These are phyloP conservation scores for Dryadomyces sulphureus DNA, from an alignment of 2,329 filamentous ascomycete genomes.

Conservation along the genomic window DNA sequence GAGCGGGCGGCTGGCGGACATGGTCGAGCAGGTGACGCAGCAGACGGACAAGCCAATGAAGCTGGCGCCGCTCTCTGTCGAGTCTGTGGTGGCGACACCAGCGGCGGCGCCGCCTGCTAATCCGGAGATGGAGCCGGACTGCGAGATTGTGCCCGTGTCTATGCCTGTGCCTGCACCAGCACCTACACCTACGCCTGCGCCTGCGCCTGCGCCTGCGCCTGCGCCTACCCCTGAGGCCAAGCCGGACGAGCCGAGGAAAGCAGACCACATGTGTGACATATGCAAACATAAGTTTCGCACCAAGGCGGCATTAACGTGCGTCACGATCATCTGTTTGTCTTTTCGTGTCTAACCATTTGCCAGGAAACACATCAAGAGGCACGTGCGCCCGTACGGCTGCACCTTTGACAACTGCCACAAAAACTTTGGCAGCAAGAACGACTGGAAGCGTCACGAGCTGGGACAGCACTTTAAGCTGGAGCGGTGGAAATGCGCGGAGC, in stretches of 20 bases:
- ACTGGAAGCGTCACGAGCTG: constrained; percentile 86
- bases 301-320: neutral
- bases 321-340: neutral
- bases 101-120: too few relatives aligned
- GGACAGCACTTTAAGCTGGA: constrained; percentile 61
- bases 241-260: neutral
- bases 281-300: neutral
- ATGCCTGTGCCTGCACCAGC: neutral
- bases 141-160: too few relatives aligned
- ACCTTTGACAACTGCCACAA: constrained; percentile 45
- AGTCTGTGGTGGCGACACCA: too few relatives aligned
- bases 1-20: neutral
- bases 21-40: neutral
- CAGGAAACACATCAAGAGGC: constrained; percentile 75
- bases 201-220: neutral
- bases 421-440: constrained; percentile 79
- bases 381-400: constrained; percentile 69
- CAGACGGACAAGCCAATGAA: neutral
- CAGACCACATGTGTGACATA: neutral
- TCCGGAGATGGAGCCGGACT: too few relatives aligned
- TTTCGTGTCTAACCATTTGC: too few relatives aligned
- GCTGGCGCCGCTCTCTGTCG: neutral
- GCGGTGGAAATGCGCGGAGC: constrained; percentile 40
- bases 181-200: too few relatives aligned
- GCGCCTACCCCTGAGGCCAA: neutral